Percentiles rank a stretch among this genome's conserved stretches.
Evolutionary conservation across 2,329 filamentous ascomycete species (phyloP).

Genomic region (Ceratocystis papillata): DNA sequence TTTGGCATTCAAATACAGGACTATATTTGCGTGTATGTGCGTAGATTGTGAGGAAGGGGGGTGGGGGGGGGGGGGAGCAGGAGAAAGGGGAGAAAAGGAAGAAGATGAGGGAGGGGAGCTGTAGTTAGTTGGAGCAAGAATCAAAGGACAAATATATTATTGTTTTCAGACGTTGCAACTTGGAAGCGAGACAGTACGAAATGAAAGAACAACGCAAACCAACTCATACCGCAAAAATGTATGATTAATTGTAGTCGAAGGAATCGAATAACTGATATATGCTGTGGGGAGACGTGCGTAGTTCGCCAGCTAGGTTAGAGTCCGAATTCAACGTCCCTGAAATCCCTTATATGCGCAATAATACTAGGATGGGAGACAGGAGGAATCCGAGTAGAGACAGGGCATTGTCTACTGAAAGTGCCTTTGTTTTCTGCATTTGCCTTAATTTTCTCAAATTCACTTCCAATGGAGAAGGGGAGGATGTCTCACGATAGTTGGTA

Average conservation of each 20-base stretch:
- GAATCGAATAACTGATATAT: neutral
- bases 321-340: conserved; percentile 7
- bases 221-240: neutral
- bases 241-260: conserved; percentile 12
- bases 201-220: neutral
- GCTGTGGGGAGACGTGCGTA: conserved; percentile 7
- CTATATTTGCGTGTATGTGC: conserved; percentile 5
- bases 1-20: conserved; percentile 7
- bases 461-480: neutral
- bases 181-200: neutral
- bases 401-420: neutral
- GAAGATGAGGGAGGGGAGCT: neutral
- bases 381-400: neutral
- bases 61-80: neutral
- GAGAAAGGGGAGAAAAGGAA: neutral
- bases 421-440: neutral
- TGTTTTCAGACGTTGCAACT: neutral
- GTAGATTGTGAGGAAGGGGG: neutral
- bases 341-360: neutral
- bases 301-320: conserved; percentile 10
- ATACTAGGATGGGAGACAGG: neutral
- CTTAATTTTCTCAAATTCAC: neutral
- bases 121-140: neutral
- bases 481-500: neutral
- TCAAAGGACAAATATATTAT: neutral